Conservation (phyloP, 495 filamentous ascomycete genomes). For the Penicillium macrosclerotiorum region DNA sequence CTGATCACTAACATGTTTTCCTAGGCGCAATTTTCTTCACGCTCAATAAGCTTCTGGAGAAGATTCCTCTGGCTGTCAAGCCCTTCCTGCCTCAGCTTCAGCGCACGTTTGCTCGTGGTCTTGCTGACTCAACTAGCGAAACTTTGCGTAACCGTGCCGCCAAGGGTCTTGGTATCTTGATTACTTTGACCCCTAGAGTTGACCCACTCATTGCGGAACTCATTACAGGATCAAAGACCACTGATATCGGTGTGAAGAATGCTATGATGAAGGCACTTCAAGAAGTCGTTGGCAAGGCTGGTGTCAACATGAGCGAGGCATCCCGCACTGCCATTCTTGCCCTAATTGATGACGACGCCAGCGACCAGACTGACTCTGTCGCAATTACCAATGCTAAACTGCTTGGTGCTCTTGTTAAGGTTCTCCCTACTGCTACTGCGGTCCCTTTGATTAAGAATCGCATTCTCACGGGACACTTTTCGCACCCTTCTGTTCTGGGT, state of each 20-base stretch:
- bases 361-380: constrained; percentile 72
- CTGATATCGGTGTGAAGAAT: constrained; percentile 83
- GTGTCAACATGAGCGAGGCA: constrained; percentile 86
- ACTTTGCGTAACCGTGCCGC: constrained; percentile 82
- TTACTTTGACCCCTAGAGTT: constrained; percentile 92
- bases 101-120: constrained; percentile 90
- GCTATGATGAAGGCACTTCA: constrained; percentile 97
- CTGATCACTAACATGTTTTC: constrained; percentile 7
- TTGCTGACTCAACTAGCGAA: constrained; percentile 92
- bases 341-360: constrained; percentile 80
- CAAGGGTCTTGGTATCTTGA: constrained; percentile 93
- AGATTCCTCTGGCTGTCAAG: constrained; percentile 93
- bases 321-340: constrained; percentile 78
- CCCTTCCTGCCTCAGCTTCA: constrained; percentile 97
- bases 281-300: constrained; percentile 93
- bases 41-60: constrained; percentile 90
- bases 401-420: constrained; percentile 84
- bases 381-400: constrained; percentile 85
- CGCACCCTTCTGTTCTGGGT: constrained; percentile 67
- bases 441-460: constrained; percentile 74
- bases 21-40: constrained; percentile 85
- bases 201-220: constrained; percentile 89
- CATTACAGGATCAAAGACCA: constrained; percentile 87
- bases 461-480: constrained; percentile 69
- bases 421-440: constrained; percentile 66